Evolutionary conservation across 1,284 basidiomycete genomes (phyloP).

Genomic region (Tetrapyrgos nigripes): DNA sequence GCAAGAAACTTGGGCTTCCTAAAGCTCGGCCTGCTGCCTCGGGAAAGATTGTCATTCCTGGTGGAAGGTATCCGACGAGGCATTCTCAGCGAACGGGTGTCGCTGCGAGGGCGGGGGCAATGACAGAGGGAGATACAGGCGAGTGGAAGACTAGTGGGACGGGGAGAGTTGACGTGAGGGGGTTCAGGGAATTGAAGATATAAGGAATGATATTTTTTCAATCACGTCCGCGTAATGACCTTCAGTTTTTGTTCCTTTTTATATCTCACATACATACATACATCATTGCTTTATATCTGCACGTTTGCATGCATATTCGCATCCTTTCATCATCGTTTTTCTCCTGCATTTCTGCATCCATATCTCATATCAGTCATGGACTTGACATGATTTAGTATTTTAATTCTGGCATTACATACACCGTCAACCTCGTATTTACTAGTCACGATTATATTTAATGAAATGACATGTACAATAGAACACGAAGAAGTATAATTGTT

Average conservation of each 20-base stretch:
- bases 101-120: constrained; percentile 28
- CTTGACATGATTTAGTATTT: neutral
- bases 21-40: constrained; percentile 45
- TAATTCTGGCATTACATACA: neutral
- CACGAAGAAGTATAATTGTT: no score
- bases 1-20: constrained; percentile 70
- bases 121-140: constrained; percentile 42
- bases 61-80: constrained; percentile 50
- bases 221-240: no score
- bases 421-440: neutral
- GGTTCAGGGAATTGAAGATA: constrained; percentile 83
- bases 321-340: neutral
- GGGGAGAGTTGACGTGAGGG: constrained; percentile 78
- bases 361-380: neutral
- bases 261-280: neutral
- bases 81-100: constrained; percentile 1
- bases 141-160: constrained; percentile 79
- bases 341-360: neutral
- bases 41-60: constrained; percentile 64
- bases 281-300: neutral
- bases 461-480: neutral
- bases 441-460: neutral
- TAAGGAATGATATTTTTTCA: constrained; percentile 33
- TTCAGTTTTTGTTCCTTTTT: neutral
- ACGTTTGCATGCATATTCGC: neutral